Evolutionary conservation across 768 basidiomycete species (phyloP).

Genomic region (Podaxis sp.): DNA sequence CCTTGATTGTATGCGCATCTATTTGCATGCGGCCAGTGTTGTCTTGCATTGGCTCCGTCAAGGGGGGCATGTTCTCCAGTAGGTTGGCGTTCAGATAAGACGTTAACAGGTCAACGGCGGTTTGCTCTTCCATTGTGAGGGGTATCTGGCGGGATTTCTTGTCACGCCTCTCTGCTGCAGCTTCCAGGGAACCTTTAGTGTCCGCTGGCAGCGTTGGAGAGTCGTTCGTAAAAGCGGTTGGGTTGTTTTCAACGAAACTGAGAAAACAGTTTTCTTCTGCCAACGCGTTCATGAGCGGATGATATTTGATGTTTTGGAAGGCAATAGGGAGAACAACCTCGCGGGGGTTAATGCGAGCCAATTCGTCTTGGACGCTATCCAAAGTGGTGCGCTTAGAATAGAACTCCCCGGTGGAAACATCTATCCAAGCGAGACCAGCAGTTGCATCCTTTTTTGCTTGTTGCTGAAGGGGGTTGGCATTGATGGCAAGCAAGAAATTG

Average conservation of each 20-base stretch:
- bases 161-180: background rate
- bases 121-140: constrained; percentile 41
- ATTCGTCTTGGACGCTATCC: constrained; percentile 70
- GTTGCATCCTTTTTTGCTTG: constrained; percentile 12
- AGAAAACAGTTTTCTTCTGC: constrained; percentile 54
- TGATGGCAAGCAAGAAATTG: constrained; percentile 82
- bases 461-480: constrained; percentile 15
- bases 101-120: constrained; percentile 62
- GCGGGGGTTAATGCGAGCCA: constrained; percentile 76
- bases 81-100: constrained; percentile 65
- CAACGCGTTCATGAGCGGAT: constrained; percentile 49
- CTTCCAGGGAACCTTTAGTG: background rate
- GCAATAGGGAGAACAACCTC: constrained; percentile 71
- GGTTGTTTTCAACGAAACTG: constrained; percentile 39
- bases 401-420: constrained; percentile 93
- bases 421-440: constrained; percentile 89
- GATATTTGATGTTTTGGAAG: constrained; percentile 32
- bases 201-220: background rate
- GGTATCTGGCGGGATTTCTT: background rate
- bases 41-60: constrained; percentile 59
- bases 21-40: constrained; percentile 74
- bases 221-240: background rate
- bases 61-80: constrained; percentile 73
- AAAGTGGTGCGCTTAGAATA: constrained; percentile 63
- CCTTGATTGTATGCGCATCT: constrained; percentile 84